phyloP scores from a whole-genome alignment of 805 yeast species.

The Schizosaccharomyces japonicus region DNA sequence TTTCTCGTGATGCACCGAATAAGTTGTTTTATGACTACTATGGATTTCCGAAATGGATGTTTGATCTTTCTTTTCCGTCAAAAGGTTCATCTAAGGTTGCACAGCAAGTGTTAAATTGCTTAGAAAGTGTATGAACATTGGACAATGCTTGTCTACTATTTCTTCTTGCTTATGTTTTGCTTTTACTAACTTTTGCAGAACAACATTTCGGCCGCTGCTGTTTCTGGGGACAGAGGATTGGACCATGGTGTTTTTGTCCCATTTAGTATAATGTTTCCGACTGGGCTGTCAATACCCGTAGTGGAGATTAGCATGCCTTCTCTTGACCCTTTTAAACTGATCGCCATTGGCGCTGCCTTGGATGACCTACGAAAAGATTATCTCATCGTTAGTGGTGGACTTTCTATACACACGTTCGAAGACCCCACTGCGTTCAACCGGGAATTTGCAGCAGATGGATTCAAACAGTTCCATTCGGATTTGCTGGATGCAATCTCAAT shows the following conservation, averaged over 20 bases:
- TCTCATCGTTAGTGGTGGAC: background rate
- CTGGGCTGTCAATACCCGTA: constrained; percentile 19
- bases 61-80: constrained; percentile 36
- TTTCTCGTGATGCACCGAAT: constrained; percentile 21
- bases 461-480: background rate
- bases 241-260: constrained; percentile 73
- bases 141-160: constrained; percentile 7
- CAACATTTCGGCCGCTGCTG: background rate
- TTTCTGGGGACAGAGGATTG: constrained; percentile 27
- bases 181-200: background rate
- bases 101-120: constrained; percentile 20
- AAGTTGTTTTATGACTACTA: constrained; percentile 48
- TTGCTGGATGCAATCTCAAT: background rate
- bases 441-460: background rate
- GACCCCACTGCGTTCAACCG: background rate
- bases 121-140: constrained; percentile 13
- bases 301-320: constrained; percentile 21
- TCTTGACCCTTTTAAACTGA: constrained; percentile 20
- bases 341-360: constrained; percentile 33
- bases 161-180: background rate
- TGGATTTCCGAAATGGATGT: constrained; percentile 46
- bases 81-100: constrained; percentile 24
- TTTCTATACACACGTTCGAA: background rate
- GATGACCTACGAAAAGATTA: constrained; percentile 1
- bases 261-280: constrained; percentile 40